phyloP scores from a whole-genome alignment of 2,329 filamentous ascomycete genomes.

The Lecanoromycetidae sp. region DNA sequence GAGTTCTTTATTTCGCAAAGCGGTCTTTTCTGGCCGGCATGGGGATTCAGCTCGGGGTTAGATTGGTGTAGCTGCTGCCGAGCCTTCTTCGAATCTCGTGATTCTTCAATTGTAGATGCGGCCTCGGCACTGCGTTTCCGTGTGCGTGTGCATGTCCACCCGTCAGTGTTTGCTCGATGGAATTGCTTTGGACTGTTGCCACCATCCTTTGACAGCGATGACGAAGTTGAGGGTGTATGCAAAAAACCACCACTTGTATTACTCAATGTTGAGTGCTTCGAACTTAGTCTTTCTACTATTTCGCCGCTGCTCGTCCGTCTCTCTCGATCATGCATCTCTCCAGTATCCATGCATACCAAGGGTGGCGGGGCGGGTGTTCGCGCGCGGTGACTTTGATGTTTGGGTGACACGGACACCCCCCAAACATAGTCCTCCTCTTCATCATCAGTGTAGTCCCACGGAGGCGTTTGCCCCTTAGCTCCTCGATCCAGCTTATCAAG shows the following conservation, averaged over 20 bases:
- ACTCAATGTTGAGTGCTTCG: constrained; percentile 2
- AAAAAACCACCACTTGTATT: constrained; percentile 2
- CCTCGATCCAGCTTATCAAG: constrained; percentile 42
- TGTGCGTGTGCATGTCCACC: too few relatives aligned
- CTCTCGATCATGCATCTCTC: constrained; percentile 15
- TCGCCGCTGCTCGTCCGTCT: constrained; percentile 7
- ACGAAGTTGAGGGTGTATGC: constrained; percentile 8
- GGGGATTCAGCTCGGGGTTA: not conserved
- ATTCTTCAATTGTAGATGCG: too few relatives aligned
- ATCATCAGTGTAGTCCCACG: constrained; percentile 13
- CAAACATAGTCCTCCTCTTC: constrained; percentile 10
- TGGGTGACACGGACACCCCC: too few relatives aligned
- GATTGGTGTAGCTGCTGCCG: not conserved
- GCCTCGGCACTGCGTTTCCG: not conserved
- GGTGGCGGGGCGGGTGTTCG: constrained; percentile 3
- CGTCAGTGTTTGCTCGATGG: not conserved
- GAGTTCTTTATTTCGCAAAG: constrained; percentile 1
- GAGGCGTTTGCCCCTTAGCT: not conserved
- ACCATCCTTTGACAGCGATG: not conserved
- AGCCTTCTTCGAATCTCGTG: constrained; percentile 3
- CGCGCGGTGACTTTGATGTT: not conserved
- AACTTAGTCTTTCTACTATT: not conserved
- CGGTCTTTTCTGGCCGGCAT: not conserved
- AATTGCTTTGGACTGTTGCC: not conserved
- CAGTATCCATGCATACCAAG: constrained; percentile 17